phyloP scores from a whole-genome alignment of 148 eudicot species.

The Dysphania ambrosioides region DNA sequence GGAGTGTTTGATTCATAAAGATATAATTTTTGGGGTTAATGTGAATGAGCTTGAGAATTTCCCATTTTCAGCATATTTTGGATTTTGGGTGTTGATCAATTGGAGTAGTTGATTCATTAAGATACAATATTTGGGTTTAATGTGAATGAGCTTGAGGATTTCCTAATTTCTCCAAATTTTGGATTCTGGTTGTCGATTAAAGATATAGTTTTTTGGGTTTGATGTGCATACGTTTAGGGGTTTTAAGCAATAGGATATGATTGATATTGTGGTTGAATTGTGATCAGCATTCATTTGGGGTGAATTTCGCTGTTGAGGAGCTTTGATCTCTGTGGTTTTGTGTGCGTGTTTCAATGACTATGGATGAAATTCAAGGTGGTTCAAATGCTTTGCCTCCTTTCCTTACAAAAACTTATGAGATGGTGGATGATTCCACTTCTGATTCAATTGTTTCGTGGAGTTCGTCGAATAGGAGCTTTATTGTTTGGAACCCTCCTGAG shows the following conservation, averaged over 20 bases:
- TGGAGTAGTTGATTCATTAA: too few species aligned
- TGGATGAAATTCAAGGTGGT: slow-evolving; percentile 69
- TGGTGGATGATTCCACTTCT: slow-evolving; percentile 77
- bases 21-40: too few species aligned
- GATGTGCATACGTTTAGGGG: slow-evolving; percentile 2
- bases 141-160: too few species aligned
- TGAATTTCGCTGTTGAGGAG: slow-evolving; percentile 19
- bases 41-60: too few species aligned
- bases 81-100: too few species aligned
- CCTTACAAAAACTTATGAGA: slow-evolving; percentile 76
- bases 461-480: slow-evolving; percentile 57
- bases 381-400: slow-evolving; percentile 78
- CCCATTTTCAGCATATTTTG: too few species aligned
- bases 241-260: not conserved
- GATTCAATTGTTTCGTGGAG: slow-evolving; percentile 79
- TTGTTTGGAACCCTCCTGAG: slow-evolving; percentile 72
- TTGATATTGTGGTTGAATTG: slow-evolving; percentile 15
- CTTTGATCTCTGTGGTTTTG: slow-evolving; percentile 23
- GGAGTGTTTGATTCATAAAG: too few species aligned
- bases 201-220: not conserved
- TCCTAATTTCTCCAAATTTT: slow-evolving; percentile 6
- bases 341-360: slow-evolving; percentile 26
- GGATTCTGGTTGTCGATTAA: slow-evolving; percentile 17
- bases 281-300: slow-evolving; percentile 22
- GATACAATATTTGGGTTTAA: too few species aligned